These are phyloP conservation scores for Termitomyces bulborhizus DNA, from an alignment of 768 basidiomycete species.

Conservation along the genomic window DNA sequence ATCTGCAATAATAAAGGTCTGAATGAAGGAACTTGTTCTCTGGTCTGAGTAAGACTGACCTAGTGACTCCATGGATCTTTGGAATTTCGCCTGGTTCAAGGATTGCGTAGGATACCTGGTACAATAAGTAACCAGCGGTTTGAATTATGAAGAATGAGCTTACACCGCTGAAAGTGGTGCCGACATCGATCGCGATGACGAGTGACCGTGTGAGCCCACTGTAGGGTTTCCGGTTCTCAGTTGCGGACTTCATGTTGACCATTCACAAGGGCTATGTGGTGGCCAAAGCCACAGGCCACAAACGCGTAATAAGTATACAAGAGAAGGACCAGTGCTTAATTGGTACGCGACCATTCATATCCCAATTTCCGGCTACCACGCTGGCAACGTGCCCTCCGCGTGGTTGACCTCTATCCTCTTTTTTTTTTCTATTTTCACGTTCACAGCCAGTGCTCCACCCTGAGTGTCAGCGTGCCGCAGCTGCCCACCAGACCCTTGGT, in stretches of 20 bases:
- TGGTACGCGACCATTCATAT: constrained; percentile 5
- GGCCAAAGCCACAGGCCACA: constrained; percentile 6
- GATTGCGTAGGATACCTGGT: constrained; percentile 71
- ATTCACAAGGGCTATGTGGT: constrained; percentile 3
- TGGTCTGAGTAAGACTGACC: constrained; percentile 32
- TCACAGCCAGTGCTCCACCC: background rate
- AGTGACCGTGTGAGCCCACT: constrained; percentile 56
- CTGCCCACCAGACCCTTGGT: background rate
- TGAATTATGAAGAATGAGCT: constrained; percentile 8
- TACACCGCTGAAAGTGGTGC: constrained; percentile 79
- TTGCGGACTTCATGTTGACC: constrained; percentile 18
- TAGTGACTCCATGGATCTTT: constrained; percentile 74
- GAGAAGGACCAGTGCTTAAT: constrained; percentile 17
- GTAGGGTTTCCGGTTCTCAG: constrained; percentile 71
- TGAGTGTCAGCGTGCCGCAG: constrained; percentile 6
- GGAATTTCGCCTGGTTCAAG: constrained; percentile 78
- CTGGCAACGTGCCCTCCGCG: constrained; percentile 9
- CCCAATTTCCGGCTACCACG: constrained; percentile 11
- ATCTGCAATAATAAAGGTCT: constrained; percentile 35
- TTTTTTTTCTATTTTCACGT: background rate
- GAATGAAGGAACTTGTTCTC: background rate
- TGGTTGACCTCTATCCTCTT: background rate
- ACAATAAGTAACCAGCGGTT: background rate
- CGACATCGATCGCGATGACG: constrained; percentile 76
- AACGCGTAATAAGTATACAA: constrained; percentile 6